phyloP scores from a whole-genome alignment of 441 rosid genomes.

The Pelargonium myrrhifolium region DNA sequence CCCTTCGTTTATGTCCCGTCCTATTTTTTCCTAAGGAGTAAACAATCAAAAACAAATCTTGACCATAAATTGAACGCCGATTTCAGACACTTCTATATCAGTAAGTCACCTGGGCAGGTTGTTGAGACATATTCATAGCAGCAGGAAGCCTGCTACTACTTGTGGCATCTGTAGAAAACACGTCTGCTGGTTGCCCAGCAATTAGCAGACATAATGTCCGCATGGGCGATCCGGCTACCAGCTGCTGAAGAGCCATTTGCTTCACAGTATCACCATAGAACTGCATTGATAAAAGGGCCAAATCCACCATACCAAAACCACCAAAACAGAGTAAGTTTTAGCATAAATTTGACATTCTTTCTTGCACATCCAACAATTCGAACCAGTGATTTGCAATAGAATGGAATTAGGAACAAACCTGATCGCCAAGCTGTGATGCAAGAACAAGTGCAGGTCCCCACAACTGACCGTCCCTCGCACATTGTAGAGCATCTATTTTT shows the following conservation, averaged over 20 bases:
- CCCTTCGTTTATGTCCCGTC: background rate
- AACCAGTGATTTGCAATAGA: conserved; percentile 7
- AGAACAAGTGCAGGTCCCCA: conserved; percentile 99
- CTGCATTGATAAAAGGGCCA: conserved; percentile 37
- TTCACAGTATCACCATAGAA: conserved; percentile 84
- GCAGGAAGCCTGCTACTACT: conserved; percentile 31
- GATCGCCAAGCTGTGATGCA: conserved; percentile 91
- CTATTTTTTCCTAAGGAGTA: background rate
- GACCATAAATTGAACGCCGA: background rate
- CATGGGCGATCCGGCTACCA: conserved; percentile 89
- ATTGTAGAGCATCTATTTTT: conserved; percentile 70
- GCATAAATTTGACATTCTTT: background rate
- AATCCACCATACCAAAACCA: conserved; percentile 14
- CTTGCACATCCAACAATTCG: conserved; percentile 11
- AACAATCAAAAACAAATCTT: background rate
- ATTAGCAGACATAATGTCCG: conserved; percentile 92
- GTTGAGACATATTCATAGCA: conserved; percentile 35
- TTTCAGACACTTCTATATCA: conserved; percentile 8
- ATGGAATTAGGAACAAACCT: conserved; percentile 45
- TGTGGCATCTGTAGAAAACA: conserved; percentile 45
- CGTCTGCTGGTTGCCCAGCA: conserved; percentile 97
- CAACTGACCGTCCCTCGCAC: conserved; percentile 88
- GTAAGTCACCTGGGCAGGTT: conserved; percentile 51
- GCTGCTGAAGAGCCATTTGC: conserved; percentile 92
- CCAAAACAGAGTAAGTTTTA: background rate